A percentile compares a stretch with the other conserved stretches of the same genome.
These are phyloP conservation scores for Nicotiana paniculata DNA, from an alignment of 257 asterid species.

Conservation along the genomic window DNA sequence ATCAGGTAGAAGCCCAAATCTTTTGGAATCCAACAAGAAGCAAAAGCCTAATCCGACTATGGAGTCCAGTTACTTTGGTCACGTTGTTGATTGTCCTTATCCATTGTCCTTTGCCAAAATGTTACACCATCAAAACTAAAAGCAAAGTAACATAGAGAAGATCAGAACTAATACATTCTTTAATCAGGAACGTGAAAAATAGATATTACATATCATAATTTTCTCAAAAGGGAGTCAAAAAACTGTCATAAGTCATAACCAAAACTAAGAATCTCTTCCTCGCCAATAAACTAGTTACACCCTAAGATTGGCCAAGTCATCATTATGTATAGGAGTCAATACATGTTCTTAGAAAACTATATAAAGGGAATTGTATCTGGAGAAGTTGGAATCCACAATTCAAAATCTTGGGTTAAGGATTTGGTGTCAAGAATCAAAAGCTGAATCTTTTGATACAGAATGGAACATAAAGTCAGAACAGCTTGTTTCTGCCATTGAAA, in stretches of 20 bases:
- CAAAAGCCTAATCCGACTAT: neutral
- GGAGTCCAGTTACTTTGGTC: neutral
- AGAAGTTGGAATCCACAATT: neutral
- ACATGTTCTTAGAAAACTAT: neutral
- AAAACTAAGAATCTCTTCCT: neutral
- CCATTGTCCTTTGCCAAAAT: too few relatives aligned
- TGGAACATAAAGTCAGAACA: conserved; percentile 37
- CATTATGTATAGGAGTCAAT: neutral
- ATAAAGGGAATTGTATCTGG: neutral
- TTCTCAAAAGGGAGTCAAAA: neutral
- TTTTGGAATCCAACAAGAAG: neutral
- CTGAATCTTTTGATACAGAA: neutral
- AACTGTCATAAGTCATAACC: neutral
- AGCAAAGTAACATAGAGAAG: neutral
- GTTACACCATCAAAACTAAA: neutral
- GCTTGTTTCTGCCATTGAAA: conserved; percentile 21
- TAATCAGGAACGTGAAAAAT: neutral
- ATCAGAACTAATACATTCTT: neutral
- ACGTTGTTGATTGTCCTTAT: too few relatives aligned
- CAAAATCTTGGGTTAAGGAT: neutral
- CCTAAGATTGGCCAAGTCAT: neutral
- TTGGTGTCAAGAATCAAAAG: neutral
- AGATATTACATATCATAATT: neutral
- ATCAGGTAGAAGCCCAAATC: neutral
- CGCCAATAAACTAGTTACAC: neutral